phyloP scores from a whole-genome alignment of 176 grass and related monocot genomes.

The Eleusine coracana region DNA sequence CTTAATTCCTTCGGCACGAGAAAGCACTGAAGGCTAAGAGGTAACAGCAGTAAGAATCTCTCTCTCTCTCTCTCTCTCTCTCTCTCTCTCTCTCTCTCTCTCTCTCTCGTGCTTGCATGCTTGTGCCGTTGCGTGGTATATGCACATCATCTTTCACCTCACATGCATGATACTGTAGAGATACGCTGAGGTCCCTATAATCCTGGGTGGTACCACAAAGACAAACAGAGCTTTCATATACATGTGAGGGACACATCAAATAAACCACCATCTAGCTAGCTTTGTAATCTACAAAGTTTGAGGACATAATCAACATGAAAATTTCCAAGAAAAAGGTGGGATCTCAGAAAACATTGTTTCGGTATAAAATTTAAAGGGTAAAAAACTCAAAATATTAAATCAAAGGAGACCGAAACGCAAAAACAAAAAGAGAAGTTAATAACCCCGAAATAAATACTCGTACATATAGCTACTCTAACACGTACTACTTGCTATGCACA shows the following conservation, averaged over 20 bases:
- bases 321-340: background rate
- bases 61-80: too few relatives aligned
- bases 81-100: too few relatives aligned
- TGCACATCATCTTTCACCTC: too few relatives aligned
- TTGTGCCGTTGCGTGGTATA: too few relatives aligned
- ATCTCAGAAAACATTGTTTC: background rate
- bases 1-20: background rate
- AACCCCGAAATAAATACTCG: background rate
- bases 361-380: background rate
- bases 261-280: background rate
- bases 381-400: background rate
- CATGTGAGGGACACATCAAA: background rate
- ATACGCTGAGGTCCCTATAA: too few relatives aligned
- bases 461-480: background rate
- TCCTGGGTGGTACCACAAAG: too few relatives aligned
- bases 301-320: background rate
- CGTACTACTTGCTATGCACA: background rate
- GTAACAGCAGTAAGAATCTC: background rate
- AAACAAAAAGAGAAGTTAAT: background rate
- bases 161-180: too few relatives aligned
- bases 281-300: too few relatives aligned
- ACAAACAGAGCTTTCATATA: too few relatives aligned
- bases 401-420: background rate
- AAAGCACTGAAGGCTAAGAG: background rate
- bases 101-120: too few relatives aligned